Conservation (phyloP, 2,329 filamentous ascomycete species). For the Thermothelomyces thermophilus region DNA sequence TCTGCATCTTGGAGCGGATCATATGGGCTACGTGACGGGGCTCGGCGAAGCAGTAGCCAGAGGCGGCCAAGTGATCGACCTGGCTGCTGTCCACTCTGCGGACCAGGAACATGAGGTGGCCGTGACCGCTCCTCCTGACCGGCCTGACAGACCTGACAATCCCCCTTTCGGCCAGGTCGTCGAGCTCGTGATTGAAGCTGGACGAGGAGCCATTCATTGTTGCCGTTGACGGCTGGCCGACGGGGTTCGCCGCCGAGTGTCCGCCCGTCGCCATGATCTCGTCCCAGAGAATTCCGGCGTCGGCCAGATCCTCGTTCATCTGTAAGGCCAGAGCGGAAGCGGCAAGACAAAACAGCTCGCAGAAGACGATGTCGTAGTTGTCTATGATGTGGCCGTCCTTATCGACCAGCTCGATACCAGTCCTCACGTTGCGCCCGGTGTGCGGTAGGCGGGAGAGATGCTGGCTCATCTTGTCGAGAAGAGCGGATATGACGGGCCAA, state of each 20-base stretch:
- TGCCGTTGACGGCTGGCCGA: slow-evolving; percentile 6
- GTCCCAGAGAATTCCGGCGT: slow-evolving; percentile 66
- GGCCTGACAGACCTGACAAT: no score
- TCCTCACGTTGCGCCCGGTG: slow-evolving; percentile 31
- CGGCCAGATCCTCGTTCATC: slow-evolving; percentile 55
- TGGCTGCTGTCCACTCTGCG: slow-evolving; percentile 51
- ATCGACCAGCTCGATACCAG: slow-evolving; percentile 40
- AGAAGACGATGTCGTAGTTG: slow-evolving; percentile 70
- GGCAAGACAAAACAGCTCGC: slow-evolving; percentile 76
- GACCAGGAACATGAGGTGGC: slow-evolving; percentile 75
- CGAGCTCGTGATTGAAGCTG: slow-evolving; percentile 11
- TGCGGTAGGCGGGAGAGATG: slow-evolving; percentile 54
- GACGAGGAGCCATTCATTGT: not conserved
- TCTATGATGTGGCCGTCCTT: slow-evolving; percentile 53
- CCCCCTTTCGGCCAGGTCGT: slow-evolving; percentile 39
- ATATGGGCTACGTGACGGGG: slow-evolving; percentile 60
- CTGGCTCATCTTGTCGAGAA: slow-evolving; percentile 65
- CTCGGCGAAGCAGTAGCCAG: slow-evolving; percentile 73
- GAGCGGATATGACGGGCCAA: slow-evolving; percentile 62
- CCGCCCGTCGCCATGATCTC: slow-evolving; percentile 64
- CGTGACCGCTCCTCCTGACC: slow-evolving; percentile 49
- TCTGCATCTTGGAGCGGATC: slow-evolving; percentile 68
- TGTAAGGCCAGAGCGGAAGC: slow-evolving; percentile 66
- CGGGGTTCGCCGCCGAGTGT: slow-evolving; percentile 15
- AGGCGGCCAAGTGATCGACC: slow-evolving; percentile 58